These are phyloP conservation scores for Nakazawaea ishiwadae DNA, from an alignment of 805 yeast species.

Conservation along the genomic window DNA sequence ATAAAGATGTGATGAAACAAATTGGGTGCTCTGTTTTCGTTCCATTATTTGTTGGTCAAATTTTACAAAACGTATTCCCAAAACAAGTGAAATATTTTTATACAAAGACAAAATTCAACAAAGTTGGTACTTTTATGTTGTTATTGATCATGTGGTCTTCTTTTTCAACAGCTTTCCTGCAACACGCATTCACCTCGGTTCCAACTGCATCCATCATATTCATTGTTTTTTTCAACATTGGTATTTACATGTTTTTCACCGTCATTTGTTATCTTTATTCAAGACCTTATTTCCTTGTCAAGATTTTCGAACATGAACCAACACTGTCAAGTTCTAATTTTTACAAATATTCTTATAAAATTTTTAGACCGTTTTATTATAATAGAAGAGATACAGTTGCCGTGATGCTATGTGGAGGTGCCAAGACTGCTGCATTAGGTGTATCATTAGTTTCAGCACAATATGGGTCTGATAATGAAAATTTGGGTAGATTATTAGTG, in stretches of 20 bases:
- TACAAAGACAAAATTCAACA: conserved; percentile 53
- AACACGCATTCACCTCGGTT: conserved; percentile 69
- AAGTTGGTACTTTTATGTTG: conserved; percentile 79
- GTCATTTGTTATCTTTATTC: conserved; percentile 53
- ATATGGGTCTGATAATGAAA: conserved; percentile 58
- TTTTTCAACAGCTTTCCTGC: conserved; percentile 83
- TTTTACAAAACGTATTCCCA: conserved; percentile 66
- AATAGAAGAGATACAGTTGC: conserved; percentile 68
- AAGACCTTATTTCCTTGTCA: conserved; percentile 50
- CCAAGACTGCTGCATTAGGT: conserved; percentile 90
- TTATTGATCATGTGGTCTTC: conserved; percentile 73
- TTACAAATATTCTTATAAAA: conserved; percentile 40
- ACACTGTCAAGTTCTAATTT: conserved; percentile 34
- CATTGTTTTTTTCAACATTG: conserved; percentile 78
- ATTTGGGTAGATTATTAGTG: conserved; percentile 68
- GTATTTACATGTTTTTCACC: conserved; percentile 75
- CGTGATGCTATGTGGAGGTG: conserved; percentile 85
- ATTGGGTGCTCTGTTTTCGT: conserved; percentile 79
- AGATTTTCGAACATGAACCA: conserved; percentile 44
- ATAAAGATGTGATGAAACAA: conserved; percentile 80
- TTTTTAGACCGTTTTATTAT: conserved; percentile 65
- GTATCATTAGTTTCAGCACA: conserved; percentile 73
- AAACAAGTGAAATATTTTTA: conserved; percentile 57
- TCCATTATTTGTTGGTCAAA: conserved; percentile 87
- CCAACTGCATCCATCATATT: conserved; percentile 67